Conservation (phyloP, 495 filamentous ascomycete genomes). For the Tuber aestivum region DNA sequence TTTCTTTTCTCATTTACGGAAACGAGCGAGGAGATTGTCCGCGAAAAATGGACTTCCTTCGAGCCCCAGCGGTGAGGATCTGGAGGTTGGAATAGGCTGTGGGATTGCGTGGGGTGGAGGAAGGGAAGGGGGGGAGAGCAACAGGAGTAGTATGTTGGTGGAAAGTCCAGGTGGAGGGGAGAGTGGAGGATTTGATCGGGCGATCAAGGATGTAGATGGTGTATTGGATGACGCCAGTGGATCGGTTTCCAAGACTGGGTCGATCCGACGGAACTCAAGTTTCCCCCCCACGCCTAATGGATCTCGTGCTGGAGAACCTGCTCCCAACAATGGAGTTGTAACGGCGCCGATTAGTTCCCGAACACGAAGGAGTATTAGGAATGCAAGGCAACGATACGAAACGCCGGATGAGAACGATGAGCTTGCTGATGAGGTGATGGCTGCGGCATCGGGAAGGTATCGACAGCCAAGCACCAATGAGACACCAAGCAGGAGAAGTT, state of each 20-base stretch:
- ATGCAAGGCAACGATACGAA: constrained; percentile 76
- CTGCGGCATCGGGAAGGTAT: constrained; percentile 48
- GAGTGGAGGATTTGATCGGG: constrained; percentile 58
- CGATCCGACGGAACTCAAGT: constrained; percentile 53
- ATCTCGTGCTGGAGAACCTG: constrained; percentile 60
- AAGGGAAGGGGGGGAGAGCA: constrained; percentile 66
- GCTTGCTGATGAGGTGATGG: constrained; percentile 74
- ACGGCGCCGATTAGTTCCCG: constrained; percentile 69
- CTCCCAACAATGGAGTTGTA: constrained; percentile 64
- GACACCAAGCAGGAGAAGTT: constrained; percentile 28
- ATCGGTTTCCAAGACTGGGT: constrained; percentile 43
- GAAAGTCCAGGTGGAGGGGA: constrained; percentile 48
- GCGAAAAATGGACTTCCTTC: constrained; percentile 63
- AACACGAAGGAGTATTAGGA: constrained; percentile 72
- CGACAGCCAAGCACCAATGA: constrained; percentile 60
- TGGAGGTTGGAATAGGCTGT: constrained; percentile 87
- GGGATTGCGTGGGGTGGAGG: constrained; percentile 46
- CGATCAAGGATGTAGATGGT: constrained; percentile 62
- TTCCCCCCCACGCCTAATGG: constrained; percentile 50
- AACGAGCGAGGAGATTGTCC: constrained; percentile 86
- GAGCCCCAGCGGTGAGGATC: constrained; percentile 69
- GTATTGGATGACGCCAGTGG: constrained; percentile 32
- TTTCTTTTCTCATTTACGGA: constrained; percentile 95
- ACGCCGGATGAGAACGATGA: constrained; percentile 96
- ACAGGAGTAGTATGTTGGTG: constrained; percentile 75